Percentiles rank a stretch among this genome's conserved stretches.
Conservation (phyloP, 192 early-diverging fungal species). For the Linnemannia elongata region DNA sequence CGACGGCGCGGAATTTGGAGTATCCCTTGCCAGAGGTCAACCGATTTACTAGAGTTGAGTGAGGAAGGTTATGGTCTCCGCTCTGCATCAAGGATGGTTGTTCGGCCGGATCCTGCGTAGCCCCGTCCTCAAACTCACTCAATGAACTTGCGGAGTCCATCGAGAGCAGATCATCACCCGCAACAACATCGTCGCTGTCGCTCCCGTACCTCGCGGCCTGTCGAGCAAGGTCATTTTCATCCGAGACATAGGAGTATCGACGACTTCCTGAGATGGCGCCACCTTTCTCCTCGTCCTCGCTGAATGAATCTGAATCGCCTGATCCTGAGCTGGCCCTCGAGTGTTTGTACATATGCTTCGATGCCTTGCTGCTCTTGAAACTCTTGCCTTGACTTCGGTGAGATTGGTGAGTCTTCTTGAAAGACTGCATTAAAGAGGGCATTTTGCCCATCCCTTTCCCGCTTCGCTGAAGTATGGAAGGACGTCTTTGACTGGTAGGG, state of each 20-base stretch:
- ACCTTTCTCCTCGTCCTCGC: slow-evolving; percentile 3
- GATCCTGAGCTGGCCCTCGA: slow-evolving; percentile 13
- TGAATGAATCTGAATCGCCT: slow-evolving; percentile 32
- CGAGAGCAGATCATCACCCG: slow-evolving; percentile 12
- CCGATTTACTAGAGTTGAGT: background rate
- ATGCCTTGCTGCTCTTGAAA: slow-evolving; percentile 31
- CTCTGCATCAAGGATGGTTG: background rate
- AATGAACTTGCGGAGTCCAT: slow-evolving; percentile 20
- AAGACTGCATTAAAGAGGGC: slow-evolving; percentile 21
- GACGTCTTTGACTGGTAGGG: slow-evolving; percentile 21
- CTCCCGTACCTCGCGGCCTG: slow-evolving; percentile 21
- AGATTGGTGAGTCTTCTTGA: background rate
- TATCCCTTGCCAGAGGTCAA: background rate
- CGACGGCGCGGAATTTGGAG: background rate
- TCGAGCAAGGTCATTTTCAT: background rate
- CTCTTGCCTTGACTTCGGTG: slow-evolving; percentile 30
- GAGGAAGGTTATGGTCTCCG: background rate
- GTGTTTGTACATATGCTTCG: slow-evolving; percentile 23
- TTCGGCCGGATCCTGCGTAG: background rate
- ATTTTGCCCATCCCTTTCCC: slow-evolving; percentile 49
- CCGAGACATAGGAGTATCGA: background rate
- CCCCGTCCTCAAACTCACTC: slow-evolving; percentile 26
- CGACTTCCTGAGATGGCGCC: background rate
- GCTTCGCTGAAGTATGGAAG: slow-evolving; percentile 23
- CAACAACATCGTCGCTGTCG: slow-evolving; percentile 7